phyloP scores from a whole-genome alignment of 2,329 filamentous ascomycete species.

The Trichoderma arundinaceum region DNA sequence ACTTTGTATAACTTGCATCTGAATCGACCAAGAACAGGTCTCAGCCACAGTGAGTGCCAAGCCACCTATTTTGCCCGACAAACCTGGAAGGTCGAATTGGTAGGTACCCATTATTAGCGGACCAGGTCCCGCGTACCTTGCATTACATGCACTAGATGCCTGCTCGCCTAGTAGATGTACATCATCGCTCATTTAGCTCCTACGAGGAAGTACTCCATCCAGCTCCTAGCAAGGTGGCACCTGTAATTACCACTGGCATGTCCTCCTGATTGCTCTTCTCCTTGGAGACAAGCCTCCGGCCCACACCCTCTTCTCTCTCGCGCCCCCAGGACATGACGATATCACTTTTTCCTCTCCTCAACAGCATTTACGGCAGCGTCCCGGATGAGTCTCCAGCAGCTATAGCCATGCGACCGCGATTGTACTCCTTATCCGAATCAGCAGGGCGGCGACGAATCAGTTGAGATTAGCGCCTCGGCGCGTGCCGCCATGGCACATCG shows the following conservation, averaged over 20 bases:
- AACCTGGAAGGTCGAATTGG: neutral
- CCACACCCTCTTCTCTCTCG: neutral
- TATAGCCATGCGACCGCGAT: slow-evolving; percentile 41
- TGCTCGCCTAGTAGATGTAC: slow-evolving; percentile 19
- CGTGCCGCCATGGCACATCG: slow-evolving; percentile 34
- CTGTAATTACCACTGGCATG: neutral
- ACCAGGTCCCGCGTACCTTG: slow-evolving; percentile 28
- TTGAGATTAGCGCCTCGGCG: slow-evolving; percentile 24
- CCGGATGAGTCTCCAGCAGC: slow-evolving; percentile 34
- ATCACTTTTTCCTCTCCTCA: slow-evolving; percentile 17
- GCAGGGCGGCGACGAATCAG: slow-evolving; percentile 30
- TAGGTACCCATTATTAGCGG: slow-evolving; percentile 16
- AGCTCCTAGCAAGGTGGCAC: neutral
- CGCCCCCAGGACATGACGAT: slow-evolving; percentile 9
- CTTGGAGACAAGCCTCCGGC: neutral
- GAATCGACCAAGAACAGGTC: too few relatives aligned
- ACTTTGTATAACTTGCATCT: neutral
- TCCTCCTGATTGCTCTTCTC: slow-evolving; percentile 16
- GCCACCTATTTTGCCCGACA: neutral
- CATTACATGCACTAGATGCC: slow-evolving; percentile 3
- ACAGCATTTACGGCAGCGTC: slow-evolving; percentile 30
- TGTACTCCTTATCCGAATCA: slow-evolving; percentile 30
- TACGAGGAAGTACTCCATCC: slow-evolving; percentile 6
- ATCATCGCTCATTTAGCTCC: slow-evolving; percentile 1
- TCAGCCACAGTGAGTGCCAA: too few relatives aligned